phyloP scores from a whole-genome alignment of 768 basidiomycete species.

The Phlegmacium glaucopus region DNA sequence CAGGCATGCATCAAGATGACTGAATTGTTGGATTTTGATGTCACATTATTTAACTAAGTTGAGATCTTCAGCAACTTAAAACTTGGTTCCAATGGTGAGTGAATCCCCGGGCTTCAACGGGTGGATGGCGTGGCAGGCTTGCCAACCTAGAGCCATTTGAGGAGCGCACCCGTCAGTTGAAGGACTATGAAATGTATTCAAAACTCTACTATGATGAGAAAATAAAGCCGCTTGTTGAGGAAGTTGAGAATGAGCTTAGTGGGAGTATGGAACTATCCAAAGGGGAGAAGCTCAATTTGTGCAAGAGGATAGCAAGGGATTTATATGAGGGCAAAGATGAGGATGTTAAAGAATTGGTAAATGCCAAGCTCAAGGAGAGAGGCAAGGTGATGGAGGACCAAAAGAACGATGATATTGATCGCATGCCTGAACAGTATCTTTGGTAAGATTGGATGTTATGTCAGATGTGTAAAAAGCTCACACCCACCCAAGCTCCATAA shows the following conservation, averaged over 20 bases:
- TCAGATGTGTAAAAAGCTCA: background rate
- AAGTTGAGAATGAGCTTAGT: background rate
- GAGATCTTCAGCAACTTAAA: background rate
- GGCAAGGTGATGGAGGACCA: background rate
- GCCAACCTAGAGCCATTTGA: background rate
- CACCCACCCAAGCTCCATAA: background rate
- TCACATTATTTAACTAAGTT: background rate
- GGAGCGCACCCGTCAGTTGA: background rate
- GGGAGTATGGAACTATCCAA: too few species aligned
- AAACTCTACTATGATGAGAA: background rate
- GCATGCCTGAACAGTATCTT: slow-evolving; percentile 1
- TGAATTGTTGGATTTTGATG: background rate
- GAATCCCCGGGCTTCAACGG: background rate
- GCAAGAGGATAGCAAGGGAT: background rate
- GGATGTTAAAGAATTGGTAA: background rate
- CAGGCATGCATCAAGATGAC: background rate
- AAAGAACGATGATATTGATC: background rate
- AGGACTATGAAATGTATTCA: slow-evolving; percentile 2
- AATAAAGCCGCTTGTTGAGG: slow-evolving; percentile 1
- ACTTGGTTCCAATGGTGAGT: slow-evolving; percentile 6
- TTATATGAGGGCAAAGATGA: background rate
- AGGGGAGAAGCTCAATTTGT: background rate
- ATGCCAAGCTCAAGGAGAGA: background rate
- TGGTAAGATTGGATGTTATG: background rate
- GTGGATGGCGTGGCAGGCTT: background rate